A percentile compares a stretch with the other conserved stretches of the same genome.
These are phyloP conservation scores for Starmera amethionina DNA, from an alignment of 805 yeast genomes.

Conservation along the genomic window DNA sequence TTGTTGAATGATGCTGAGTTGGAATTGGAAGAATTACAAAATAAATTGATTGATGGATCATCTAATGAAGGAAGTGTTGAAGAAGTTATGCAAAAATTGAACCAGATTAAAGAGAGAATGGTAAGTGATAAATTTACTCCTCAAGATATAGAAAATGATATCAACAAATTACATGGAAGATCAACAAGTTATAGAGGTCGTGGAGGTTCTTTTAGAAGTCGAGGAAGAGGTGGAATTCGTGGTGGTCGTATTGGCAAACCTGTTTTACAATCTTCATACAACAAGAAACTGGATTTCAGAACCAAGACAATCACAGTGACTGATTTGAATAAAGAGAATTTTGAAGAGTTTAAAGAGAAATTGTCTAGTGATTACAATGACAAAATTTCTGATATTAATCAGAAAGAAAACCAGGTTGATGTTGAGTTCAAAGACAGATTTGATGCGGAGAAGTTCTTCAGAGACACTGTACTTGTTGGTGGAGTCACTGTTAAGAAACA, in stretches of 20 bases:
- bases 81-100: not conserved
- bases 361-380: constrained; percentile 2
- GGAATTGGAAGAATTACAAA: constrained; percentile 12
- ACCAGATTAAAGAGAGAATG: constrained; percentile 10
- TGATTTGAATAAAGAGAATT: constrained; percentile 9
- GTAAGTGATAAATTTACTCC: constrained; percentile 11
- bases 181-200: constrained; percentile 5
- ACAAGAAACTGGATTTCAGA: constrained; percentile 14
- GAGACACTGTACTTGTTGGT: constrained; percentile 3
- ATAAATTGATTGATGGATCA: constrained; percentile 10
- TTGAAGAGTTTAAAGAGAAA: constrained; percentile 8
- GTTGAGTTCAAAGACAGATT: constrained; percentile 15
- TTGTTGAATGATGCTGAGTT: constrained; percentile 24
- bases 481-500: constrained; percentile 1
- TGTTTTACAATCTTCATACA: not conserved
- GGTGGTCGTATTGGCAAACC: constrained; percentile 4
- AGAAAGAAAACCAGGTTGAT: constrained; percentile 4
- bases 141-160: constrained; percentile 12
- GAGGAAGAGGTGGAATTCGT: constrained; percentile 6
- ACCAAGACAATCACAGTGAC: constrained; percentile 13
- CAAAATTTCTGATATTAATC: constrained; percentile 5
- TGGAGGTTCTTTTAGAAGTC: not conserved
- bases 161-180: constrained; percentile 9
- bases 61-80: constrained; percentile 6
- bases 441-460: constrained; percentile 14